Evolutionary conservation across 2,329 filamentous ascomycete species (phyloP), one percentile per base, ranked within the genome.

Genomic region (Penicillium sp.): DNA sequence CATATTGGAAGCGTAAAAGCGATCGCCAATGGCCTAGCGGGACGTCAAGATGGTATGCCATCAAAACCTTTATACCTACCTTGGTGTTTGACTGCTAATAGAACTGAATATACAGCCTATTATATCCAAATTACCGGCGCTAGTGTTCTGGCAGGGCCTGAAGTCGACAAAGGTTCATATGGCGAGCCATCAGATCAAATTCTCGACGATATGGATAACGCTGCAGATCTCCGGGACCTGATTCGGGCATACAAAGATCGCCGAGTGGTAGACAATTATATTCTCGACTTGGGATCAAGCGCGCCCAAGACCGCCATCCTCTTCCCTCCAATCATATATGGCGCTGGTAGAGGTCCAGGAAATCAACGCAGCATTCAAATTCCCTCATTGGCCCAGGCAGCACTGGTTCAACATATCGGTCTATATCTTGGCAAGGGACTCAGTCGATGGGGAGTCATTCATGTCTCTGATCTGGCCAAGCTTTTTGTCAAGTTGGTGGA

Each of bases 251-350:
- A 62, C n/a, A 55, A 70, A 81, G 61, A 77, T 23, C 88, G 90
- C 70, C 81, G 86, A 23, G 75, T 84, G 57, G 81, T 89, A 4
- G 88, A 91, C 68, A 82, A 84, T 66, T 78, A 88, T 30, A 79
- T 90, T 19, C 73, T 86, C 0, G 74, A 68, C 0, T 74, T 79
- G 0, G 74, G 72, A 6, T 68, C 70, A 4, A 64, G 70, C 45
- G 73, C 76, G 40, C 70, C 73, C 5, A 82, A 82, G 64, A 84
- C 83, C 0, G 84, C 80, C 13, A 80, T 88, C 29, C 76, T 89
- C 2, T 86, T 82, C 57, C 84, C 85, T 10, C 84, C 85, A 0
- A 81, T 79, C 5, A 88, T 88, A 59, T 84, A 83, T 66, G 81
- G 81, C 27, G 59, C 58, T 1, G 81, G 81, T 7, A 69, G 76